Conservation (phyloP, 2,329 filamentous ascomycete genomes). For the Sporothrix globosa region DNA sequence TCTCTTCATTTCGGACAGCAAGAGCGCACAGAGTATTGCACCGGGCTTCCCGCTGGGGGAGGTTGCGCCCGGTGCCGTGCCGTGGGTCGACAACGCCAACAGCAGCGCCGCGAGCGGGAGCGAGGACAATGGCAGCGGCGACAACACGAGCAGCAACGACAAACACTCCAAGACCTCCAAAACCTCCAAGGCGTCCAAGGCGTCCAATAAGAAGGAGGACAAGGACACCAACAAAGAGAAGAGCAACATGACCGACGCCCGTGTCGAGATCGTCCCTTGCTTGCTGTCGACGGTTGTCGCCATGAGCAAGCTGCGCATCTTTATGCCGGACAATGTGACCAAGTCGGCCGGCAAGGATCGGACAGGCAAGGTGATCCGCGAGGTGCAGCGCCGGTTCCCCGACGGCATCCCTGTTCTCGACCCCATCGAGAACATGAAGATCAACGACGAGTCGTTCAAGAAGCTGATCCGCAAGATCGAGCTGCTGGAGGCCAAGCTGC, state of each 20-base stretch:
- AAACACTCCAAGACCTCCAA: slow-evolving; percentile 23
- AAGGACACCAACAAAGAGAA: slow-evolving; percentile 16
- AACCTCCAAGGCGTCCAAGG: not conserved
- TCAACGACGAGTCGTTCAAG: slow-evolving; percentile 90
- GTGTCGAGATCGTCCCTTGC: slow-evolving; percentile 83
- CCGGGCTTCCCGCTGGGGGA: slow-evolving; percentile 47
- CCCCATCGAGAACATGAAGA: slow-evolving; percentile 94
- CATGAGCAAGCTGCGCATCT: slow-evolving; percentile 81
- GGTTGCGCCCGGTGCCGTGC: slow-evolving; percentile 67
- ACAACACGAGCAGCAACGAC: slow-evolving; percentile 19
- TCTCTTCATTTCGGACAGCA: slow-evolving; percentile 59
- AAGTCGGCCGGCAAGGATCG: slow-evolving; percentile 66
- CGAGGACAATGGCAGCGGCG: slow-evolving; percentile 18
- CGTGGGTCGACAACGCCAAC: slow-evolving; percentile 45
- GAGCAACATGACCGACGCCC: slow-evolving; percentile 40
- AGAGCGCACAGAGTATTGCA: slow-evolving; percentile 51
- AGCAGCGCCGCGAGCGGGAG: not conserved
- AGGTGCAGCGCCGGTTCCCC: slow-evolving; percentile 85
- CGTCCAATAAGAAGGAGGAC: not conserved
- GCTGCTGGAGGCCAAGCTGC: slow-evolving; percentile 84
- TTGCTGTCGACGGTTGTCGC: slow-evolving; percentile 82
- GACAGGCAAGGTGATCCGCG: slow-evolving; percentile 70
- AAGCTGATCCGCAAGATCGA: slow-evolving; percentile 94
- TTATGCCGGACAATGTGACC: slow-evolving; percentile 76
- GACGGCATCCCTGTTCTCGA: slow-evolving; percentile 89